phyloP scores from a whole-genome alignment of 1,284 basidiomycete species.

The Cryptococcus maquisensis region DNA sequence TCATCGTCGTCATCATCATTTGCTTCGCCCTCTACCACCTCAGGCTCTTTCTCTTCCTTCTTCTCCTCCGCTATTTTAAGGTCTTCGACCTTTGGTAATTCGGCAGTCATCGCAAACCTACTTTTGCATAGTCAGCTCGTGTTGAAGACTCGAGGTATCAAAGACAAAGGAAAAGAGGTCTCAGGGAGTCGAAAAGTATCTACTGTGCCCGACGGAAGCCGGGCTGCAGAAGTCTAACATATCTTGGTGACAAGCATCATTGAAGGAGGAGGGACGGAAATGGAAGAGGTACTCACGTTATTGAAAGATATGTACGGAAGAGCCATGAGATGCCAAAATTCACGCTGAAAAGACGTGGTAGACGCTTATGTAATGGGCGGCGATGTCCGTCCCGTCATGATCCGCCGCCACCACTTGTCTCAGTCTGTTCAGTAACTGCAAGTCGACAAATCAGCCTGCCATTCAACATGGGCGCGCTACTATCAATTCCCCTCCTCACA shows the following conservation, averaged over 20 bases:
- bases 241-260: conserved; percentile 30
- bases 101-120: conserved; percentile 22
- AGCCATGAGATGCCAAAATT: neutral
- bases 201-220: conserved; percentile 23
- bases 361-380: no score
- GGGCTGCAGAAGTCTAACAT: conserved; percentile 43
- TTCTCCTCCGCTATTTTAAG: conserved; percentile 28
- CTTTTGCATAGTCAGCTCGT: neutral
- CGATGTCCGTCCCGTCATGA: no score
- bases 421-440: no score
- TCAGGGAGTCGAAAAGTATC: conserved; percentile 30
- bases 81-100: conserved; percentile 28
- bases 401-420: no score
- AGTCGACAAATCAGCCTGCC: no score
- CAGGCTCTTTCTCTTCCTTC: conserved; percentile 14
- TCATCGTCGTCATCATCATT: conserved; percentile 45
- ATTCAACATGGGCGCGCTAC: conserved; percentile 64
- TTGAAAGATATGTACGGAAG: neutral
- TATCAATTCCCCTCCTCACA: conserved; percentile 76
- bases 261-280: neutral
- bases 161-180: conserved; percentile 10
- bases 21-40: conserved; percentile 25
- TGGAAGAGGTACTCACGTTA: conserved; percentile 6
- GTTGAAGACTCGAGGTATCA: neutral
- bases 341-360: no score